Conservation (phyloP, 495 filamentous ascomycete genomes). For the Penicillium mononematosum region DNA sequence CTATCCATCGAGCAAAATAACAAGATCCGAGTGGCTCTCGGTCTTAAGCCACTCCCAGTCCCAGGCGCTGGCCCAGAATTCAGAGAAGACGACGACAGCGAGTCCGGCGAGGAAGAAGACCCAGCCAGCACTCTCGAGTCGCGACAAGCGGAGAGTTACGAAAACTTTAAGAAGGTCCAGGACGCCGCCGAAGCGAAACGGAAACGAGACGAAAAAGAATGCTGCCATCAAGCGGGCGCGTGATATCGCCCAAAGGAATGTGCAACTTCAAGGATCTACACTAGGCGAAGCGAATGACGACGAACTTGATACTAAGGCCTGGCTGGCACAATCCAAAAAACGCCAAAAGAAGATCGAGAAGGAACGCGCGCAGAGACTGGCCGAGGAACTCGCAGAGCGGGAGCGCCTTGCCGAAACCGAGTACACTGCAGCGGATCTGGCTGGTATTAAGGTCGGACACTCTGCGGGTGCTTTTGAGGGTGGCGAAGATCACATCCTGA, state of each 20-base stretch:
- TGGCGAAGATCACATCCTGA: slow-evolving; percentile 77
- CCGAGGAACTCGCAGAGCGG: slow-evolving; percentile 70
- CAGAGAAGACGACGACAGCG: slow-evolving; percentile 51
- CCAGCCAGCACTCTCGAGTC: slow-evolving; percentile 74
- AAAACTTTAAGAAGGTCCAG: slow-evolving; percentile 68
- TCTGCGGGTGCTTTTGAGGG: slow-evolving; percentile 74
- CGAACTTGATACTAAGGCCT: slow-evolving; percentile 73
- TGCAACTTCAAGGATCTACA: slow-evolving; percentile 74
- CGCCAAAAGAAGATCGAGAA: slow-evolving; percentile 85
- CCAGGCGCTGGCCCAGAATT: slow-evolving; percentile 57
- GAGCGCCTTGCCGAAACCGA: slow-evolving; percentile 49
- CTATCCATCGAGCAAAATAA: slow-evolving; percentile 93
- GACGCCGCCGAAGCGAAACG: slow-evolving; percentile 64
- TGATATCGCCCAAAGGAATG: slow-evolving; percentile 72
- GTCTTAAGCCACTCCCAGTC: slow-evolving; percentile 86
- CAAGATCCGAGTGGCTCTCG: slow-evolving; percentile 83
- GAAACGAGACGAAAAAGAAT: slow-evolving; percentile 70
- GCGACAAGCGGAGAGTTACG: slow-evolving; percentile 71
- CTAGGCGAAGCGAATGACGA: slow-evolving; percentile 66
- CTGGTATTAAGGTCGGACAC: slow-evolving; percentile 89
- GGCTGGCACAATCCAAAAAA: slow-evolving; percentile 86
- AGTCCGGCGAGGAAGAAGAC: slow-evolving; percentile 59
- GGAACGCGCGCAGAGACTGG: slow-evolving; percentile 65
- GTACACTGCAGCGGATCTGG: slow-evolving; percentile 80
- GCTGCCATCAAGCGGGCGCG: slow-evolving; percentile 84